Percentiles rank a stretch among this genome's conserved stretches.
phyloP scores from a whole-genome alignment of 148 eudicot species.

The Silene latifolia region DNA sequence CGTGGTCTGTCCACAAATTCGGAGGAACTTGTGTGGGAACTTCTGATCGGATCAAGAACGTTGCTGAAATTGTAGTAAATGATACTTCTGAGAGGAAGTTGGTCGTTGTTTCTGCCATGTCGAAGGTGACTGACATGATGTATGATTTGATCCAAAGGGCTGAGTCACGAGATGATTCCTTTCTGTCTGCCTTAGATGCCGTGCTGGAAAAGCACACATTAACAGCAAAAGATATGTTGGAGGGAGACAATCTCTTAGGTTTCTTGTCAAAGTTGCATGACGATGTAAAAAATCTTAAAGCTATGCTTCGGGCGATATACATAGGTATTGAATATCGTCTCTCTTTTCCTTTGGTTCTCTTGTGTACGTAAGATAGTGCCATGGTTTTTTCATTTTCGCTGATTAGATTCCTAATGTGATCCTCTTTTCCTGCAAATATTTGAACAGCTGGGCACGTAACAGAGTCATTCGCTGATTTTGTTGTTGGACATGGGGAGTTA shows the following conservation, averaged over 20 bases:
- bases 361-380: background rate
- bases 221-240: conserved; percentile 71
- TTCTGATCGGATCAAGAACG: conserved; percentile 76
- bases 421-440: conserved; percentile 10
- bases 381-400: background rate
- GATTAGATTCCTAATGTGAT: background rate
- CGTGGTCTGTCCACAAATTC: conserved; percentile 95
- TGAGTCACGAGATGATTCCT: conserved; percentile 73
- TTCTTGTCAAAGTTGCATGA: conserved; percentile 63
- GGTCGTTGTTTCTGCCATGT: conserved; percentile 99
- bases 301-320: conserved; percentile 91
- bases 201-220: conserved; percentile 78
- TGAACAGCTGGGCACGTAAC: conserved; percentile 90
- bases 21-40: conserved; percentile 98
- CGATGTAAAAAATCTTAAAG: conserved; percentile 86
- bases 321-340: conserved; percentile 53
- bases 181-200: conserved; percentile 64
- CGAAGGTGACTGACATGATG: conserved; percentile 99
- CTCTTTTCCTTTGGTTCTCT: conserved; percentile 8
- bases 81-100: conserved; percentile 73
- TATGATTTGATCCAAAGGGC: conserved; percentile 74
- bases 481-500: conserved; percentile 94
- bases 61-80: conserved; percentile 66
- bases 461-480: conserved; percentile 94
- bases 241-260: conserved; percentile 62